phyloP scores from a whole-genome alignment of 108 stramenopile genomes.

The Cylindrotheca fusiformis region DNA sequence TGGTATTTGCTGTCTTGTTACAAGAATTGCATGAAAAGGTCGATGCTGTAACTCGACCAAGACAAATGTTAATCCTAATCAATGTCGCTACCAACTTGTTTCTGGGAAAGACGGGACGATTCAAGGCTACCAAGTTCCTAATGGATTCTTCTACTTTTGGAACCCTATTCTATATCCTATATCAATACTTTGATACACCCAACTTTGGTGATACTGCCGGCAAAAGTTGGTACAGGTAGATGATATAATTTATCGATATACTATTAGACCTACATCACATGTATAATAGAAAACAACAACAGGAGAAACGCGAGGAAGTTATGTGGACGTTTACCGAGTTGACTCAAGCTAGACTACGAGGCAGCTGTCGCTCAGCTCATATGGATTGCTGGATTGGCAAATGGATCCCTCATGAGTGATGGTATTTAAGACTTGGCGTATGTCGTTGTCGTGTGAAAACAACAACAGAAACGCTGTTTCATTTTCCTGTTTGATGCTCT shows the following conservation, averaged over 20 bases:
- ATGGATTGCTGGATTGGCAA: no score
- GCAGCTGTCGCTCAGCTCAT: no score
- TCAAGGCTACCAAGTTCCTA: not conserved
- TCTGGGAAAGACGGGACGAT: not conserved
- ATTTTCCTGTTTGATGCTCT: no score
- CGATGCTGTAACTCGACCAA: not conserved
- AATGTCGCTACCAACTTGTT: not conserved
- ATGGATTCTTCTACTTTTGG: not conserved
- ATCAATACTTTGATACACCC: not conserved
- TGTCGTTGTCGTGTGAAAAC: no score
- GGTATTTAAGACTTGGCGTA: no score
- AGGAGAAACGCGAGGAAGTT: no score
- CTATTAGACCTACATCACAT: no score
- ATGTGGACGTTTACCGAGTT: no score
- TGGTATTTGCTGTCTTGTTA: not conserved
- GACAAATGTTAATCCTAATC: not conserved
- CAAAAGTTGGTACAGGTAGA: not conserved
- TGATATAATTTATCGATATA: not conserved
- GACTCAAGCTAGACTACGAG: no score
- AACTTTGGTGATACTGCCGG: not conserved
- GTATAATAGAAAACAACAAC: no score
- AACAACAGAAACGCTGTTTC: no score
- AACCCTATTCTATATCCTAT: not conserved
- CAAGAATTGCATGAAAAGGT: not conserved
- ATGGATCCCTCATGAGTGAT: no score